Evolutionary conservation across 2,329 filamentous ascomycete genomes (phyloP), one percentile per base, ranked within the genome.

Genomic region (Fusarium concolor): DNA sequence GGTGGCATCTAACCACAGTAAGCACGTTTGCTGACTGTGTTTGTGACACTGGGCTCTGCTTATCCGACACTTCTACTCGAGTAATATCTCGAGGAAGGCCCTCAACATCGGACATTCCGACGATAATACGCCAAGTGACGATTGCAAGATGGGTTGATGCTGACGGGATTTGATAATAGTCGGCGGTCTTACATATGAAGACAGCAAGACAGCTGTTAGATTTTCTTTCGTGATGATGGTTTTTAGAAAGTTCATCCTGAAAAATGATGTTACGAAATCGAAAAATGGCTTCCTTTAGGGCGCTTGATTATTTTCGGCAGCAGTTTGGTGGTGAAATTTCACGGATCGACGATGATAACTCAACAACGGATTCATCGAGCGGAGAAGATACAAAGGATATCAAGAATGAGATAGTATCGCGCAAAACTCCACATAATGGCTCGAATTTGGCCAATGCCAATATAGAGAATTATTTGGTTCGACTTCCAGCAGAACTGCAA

Each of bases 401-500:
- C 9, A 12, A 12, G 22, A 46, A 39, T 22, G 18, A 18, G 38
- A 15, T 17, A 9, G 17, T 3, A 7, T 4, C 39, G 18, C 35
- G 6, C 7, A 29, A n/a, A 7, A 8, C 1, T 2, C 14, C 3
- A 1, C 26, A 15, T 3, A 8, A 11, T 3, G 12, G 31, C 1
- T 24, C 20, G 1, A 44, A 18, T 11, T 15, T 22, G 6, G 17
- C 4, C 2, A 6, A 20, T n/a, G 15, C 10, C 2, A 65, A 65
- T 11, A 14, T 6, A 28, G 18, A 42, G 20, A 65, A 39, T 26
- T 18, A 52, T 3, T 55, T 84, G 6, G 68, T 81, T 35, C 73
- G 72, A 26, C 75, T 84, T 0, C 82, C 82, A 6, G 72, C 73
- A 10, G 82, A 84, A 69, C 66, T 84, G 8, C 80, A 82, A 52